Percentiles rank a stretch among this genome's conserved stretches.
phyloP scores from a whole-genome alignment of 192 early-diverging fungal genomes.

The Blastocladiella britannica region DNA sequence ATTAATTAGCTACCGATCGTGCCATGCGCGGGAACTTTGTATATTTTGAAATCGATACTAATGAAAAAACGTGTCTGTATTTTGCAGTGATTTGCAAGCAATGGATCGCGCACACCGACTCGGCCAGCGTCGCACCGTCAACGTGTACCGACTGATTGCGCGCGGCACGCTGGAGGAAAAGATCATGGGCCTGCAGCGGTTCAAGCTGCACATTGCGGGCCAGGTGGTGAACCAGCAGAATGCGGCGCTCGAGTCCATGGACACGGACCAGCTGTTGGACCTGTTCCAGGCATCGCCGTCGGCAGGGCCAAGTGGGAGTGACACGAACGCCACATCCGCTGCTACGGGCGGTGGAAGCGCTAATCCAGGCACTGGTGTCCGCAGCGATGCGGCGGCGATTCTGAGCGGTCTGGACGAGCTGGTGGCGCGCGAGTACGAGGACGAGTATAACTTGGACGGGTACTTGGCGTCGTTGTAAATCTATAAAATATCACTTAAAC shows the following conservation, averaged over 20 bases:
- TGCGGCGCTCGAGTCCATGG: conserved; percentile 78
- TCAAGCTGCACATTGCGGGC: conserved; percentile 94
- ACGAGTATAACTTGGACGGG: conserved; percentile 61
- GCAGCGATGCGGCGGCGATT: conserved; percentile 30
- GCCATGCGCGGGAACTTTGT: too few relatives aligned
- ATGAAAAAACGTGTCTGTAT: too few relatives aligned
- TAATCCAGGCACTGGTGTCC: conserved; percentile 5
- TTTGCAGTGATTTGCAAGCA: conserved; percentile 96
- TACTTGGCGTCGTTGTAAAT: conserved; percentile 40
- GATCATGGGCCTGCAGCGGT: conserved; percentile 97
- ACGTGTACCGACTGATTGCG: conserved; percentile 94
- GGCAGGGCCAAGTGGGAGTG: conserved; percentile 14
- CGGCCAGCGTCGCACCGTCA: conserved; percentile 91
- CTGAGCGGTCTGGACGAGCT: conserved; percentile 50
- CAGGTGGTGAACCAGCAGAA: conserved; percentile 93
- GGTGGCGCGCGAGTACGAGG: conserved; percentile 64
- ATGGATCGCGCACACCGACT: conserved; percentile 98
- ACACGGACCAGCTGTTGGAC: conserved; percentile 86
- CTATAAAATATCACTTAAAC: too few relatives aligned
- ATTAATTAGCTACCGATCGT: too few relatives aligned
- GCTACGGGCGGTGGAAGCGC: conserved; percentile 2
- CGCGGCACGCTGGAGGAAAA: conserved; percentile 96
- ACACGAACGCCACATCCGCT: not conserved
- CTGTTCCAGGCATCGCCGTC: conserved; percentile 41
- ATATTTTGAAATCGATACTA: too few relatives aligned